Evolutionary conservation across 2,329 filamentous ascomycete species (phyloP), one percentile per base, ranked within the genome.

Genomic region (Curvularia hawaiiensis): DNA sequence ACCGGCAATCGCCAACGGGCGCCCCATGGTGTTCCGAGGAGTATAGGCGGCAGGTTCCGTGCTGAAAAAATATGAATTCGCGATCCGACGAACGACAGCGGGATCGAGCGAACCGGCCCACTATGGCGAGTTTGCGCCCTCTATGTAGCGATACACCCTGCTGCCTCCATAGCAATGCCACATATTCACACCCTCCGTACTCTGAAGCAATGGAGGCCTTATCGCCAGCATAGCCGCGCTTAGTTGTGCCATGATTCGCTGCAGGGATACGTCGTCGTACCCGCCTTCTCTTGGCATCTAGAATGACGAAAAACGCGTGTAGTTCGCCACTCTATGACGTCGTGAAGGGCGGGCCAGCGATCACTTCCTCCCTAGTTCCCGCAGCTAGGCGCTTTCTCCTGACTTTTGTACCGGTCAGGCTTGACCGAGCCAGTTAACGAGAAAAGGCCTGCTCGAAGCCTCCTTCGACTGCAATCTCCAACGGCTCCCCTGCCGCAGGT

Each of bases 241-340:
- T 22, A 10, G 28, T 39, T 38, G 47, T 50, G 24, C 7, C 47
- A 40, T 40, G 47, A 50, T 50, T 50, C 35, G 33, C 47, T 50
- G 33, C 47, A 50, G 22, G 47, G 33, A 50, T 39, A 11, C 12
- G 30, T 31, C 9, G 22, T 14, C 11, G 22, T 33, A 18, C 16
- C 47, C 35, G 47, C 35, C 47, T 28, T 50, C 31, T 26, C 47
- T 40, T 50, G 47, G 47, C 22, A 10, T 33, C 33, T 18, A 28
- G 14, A 50, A 39, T 39, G 33, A 50, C 33, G 31, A 38, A 50
- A 39, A 39, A 50, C 20, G 30, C 28, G 44, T 20, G 18, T 47
- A 31, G 44, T 33, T 31, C 44, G n/a, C 28, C 44, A 47, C 18
- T 22, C 44, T 6, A 47, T 47, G 44, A 47, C 44, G 44, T 47